Evolutionary conservation across 352 stramenopile species (phyloP).

Genomic region (Globisporangium orthogonon): DNA sequence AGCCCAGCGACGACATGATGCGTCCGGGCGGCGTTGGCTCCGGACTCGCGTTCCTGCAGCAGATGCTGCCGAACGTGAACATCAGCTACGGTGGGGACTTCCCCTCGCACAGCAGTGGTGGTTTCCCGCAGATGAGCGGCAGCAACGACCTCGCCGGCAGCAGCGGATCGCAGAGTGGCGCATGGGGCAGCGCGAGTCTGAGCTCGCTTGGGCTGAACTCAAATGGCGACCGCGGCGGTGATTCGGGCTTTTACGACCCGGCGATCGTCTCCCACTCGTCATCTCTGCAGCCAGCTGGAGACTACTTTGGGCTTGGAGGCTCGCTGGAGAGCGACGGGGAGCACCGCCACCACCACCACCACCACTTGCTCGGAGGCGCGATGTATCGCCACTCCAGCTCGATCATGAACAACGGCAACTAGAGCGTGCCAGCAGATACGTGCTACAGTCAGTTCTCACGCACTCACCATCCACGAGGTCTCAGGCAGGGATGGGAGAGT

Average conservation of each 20-base stretch:
- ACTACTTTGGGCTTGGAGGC: constrained; percentile 24
- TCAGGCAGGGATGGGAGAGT: constrained; percentile 7
- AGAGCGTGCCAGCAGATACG: neutral
- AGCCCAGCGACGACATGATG: constrained; percentile 11
- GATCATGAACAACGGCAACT: constrained; percentile 44
- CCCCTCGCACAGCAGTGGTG: constrained; percentile 10
- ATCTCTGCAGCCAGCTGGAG: constrained; percentile 6
- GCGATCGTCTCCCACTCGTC: constrained; percentile 31
- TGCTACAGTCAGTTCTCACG: neutral
- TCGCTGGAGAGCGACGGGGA: constrained; percentile 22
- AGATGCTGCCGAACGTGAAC: constrained; percentile 87
- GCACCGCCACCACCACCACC: constrained; percentile 19
- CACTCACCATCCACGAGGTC: constrained; percentile 10
- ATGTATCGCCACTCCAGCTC: constrained; percentile 34
- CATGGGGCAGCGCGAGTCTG: constrained; percentile 7
- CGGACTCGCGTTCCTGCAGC: constrained; percentile 75
- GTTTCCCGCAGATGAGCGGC: constrained; percentile 4
- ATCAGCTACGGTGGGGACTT: constrained; percentile 83
- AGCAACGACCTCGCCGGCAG: neutral
- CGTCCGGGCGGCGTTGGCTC: constrained; percentile 10
- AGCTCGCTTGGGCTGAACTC: constrained; percentile 18
- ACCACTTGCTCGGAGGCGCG: constrained; percentile 28
- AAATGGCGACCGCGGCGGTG: constrained; percentile 1
- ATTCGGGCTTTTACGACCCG: constrained; percentile 39
- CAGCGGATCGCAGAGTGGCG: neutral